Evolutionary conservation across 352 stramenopile species (phyloP).

Genomic region (Aphanomyces invadans): DNA sequence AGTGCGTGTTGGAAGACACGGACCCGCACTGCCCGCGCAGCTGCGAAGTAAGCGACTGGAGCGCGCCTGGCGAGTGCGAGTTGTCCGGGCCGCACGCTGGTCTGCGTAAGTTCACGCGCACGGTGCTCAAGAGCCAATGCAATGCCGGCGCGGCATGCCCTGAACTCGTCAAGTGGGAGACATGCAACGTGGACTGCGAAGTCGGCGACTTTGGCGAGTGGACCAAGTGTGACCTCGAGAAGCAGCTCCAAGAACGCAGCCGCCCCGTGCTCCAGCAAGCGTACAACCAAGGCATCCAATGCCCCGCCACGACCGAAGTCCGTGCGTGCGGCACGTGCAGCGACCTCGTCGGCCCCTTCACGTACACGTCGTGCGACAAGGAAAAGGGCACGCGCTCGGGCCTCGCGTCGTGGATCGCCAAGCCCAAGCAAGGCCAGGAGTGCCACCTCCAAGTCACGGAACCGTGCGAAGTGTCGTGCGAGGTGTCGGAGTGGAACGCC

Average conservation of each 20-base stretch:
- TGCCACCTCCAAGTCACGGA: neutral
- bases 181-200: conserved; percentile 44
- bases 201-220: conserved; percentile 40
- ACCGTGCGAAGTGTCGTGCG: conserved; percentile 4
- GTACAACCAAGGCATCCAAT: conserved; percentile 5
- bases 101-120: neutral
- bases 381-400: conserved; percentile 1
- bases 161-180: conserved; percentile 25
- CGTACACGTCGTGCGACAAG: conserved; percentile 5
- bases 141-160: conserved; percentile 33
- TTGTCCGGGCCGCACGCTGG: neutral
- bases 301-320: neutral
- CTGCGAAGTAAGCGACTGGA: conserved; percentile 18
- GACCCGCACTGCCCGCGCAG: neutral
- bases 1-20: neutral
- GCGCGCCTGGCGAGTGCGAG: neutral
- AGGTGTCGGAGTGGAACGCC: neutral
- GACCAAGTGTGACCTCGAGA: conserved; percentile 40
- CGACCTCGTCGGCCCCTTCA: neutral
- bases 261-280: conserved; percentile 30
- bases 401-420: neutral
- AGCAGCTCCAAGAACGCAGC: conserved; percentile 37
- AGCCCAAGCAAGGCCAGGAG: neutral
- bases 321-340: conserved; percentile 5
- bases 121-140: conserved; percentile 28